Evolutionary conservation across 331 rosid species (phyloP), one percentile per base, ranked within the genome.

Genomic region (Malus hybrid): DNA sequence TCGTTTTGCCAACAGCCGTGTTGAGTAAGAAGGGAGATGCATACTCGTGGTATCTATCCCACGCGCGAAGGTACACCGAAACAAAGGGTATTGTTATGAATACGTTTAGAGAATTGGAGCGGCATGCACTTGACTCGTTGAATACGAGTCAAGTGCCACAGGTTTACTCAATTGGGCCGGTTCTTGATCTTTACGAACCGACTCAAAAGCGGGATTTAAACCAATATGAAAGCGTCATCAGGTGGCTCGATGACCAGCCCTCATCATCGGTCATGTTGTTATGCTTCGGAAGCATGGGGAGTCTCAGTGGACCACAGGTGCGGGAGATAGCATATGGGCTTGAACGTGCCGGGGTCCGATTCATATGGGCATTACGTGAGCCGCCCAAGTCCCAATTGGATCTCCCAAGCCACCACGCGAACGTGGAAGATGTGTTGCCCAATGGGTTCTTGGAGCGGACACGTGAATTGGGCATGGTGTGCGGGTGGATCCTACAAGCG

Each of bases 201-300:
- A 29, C 74, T 7, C 60, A 65, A 20, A 70, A 77, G 61, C 74
- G 71, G 9, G 27, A 76, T 15, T 15, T 32, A 1, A 57, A 32
- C 18, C 64, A 5, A 6, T 56, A 42, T 0, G 72, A 70, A 54
- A 36, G 19, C 1, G 36, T 72, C n/a, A 27, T 50, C 24, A 50
- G 42, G 15, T 78, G 82, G 82, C 82, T 78, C 2, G 77, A 72
- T 8, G 39, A 39, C 22, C 82, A 72, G 28, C 77, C 82, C 6
- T 22, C 39, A 12, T 65, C 73, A 5, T 78, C 73, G 2, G 77
- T 78, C 28, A 73, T 78, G 73, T 5, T 78, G 29, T 27, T 78
- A 28, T 55, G 77, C 62, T 72, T 78, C 10, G 82, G 82, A 3
- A 78, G 82, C 61, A 33, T 65, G 73, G 82, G 82, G 2, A 70